phyloP scores from a whole-genome alignment of 2,329 filamentous ascomycete species.

The Kalmusia sp. region DNA sequence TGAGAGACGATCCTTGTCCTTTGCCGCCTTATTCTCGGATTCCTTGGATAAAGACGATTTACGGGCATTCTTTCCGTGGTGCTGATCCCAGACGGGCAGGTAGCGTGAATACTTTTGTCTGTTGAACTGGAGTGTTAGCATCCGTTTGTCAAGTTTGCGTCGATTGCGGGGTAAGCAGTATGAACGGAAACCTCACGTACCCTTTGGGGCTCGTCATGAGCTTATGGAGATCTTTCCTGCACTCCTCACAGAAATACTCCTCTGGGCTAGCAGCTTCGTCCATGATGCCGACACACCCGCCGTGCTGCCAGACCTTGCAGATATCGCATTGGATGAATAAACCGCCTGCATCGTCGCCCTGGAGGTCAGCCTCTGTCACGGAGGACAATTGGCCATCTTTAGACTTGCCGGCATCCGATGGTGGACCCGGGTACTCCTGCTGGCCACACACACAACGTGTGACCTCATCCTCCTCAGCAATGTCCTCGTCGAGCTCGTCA shows the following conservation, averaged over 20 bases:
- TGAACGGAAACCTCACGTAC: conserved; percentile 62
- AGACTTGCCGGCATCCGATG: conserved; percentile 63
- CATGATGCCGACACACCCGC: conserved; percentile 95
- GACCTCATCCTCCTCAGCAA: conserved; percentile 78
- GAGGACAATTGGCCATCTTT: conserved; percentile 56
- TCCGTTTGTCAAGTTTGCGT: conserved; percentile 7
- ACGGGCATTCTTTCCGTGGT: conserved; percentile 58
- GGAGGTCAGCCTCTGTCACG: conserved; percentile 60
- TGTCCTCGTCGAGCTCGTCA: conserved; percentile 67
- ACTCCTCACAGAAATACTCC: conserved; percentile 97
- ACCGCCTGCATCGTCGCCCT: conserved; percentile 80
- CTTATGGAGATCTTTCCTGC: conserved; percentile 88
- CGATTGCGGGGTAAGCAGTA: conserved; percentile 19
- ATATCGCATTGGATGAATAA: conserved; percentile 98
- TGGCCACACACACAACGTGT: conserved; percentile 95
- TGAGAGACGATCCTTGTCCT: conserved; percentile 63
- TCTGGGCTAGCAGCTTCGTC: conserved; percentile 92
- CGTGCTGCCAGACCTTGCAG: conserved; percentile 99
- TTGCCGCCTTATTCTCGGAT: conserved; percentile 59
- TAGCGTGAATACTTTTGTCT: conserved; percentile 70
- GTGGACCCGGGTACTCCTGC: conserved; percentile 90
- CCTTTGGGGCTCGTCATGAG: conserved; percentile 82
- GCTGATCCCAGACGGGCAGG: conserved; percentile 64
- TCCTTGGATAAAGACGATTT: conserved; percentile 73
- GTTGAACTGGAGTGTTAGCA: conserved; percentile 14